phyloP scores from a whole-genome alignment of 2,329 filamentous ascomycete genomes.

The Penicillium sp. region DNA sequence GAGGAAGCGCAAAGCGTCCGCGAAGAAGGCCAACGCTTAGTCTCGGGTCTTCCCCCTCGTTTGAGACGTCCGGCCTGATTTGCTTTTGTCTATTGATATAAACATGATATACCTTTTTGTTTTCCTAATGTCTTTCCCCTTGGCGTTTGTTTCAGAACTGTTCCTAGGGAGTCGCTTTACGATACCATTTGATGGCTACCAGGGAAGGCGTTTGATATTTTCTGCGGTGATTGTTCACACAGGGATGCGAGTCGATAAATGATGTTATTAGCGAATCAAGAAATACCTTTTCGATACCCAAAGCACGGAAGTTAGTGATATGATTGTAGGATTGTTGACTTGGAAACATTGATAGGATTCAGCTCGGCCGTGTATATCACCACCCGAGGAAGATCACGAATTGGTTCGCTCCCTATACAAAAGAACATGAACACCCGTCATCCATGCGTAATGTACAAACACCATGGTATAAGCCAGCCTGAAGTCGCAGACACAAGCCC shows the following conservation, averaged over 20 bases:
- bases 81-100: background rate
- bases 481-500: background rate
- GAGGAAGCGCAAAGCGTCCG: conserved; percentile 49
- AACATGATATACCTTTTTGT: conserved; percentile 4
- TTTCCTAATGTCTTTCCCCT: background rate
- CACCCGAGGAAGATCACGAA: background rate
- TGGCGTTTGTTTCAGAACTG: background rate
- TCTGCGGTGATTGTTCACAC: conserved; percentile 1
- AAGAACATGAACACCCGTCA: conserved; percentile 14
- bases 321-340: background rate
- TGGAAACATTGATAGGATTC: background rate
- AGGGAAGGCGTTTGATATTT: conserved; percentile 21
- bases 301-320: too few species aligned
- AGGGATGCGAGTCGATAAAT: background rate
- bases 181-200: conserved; percentile 32
- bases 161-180: conserved; percentile 21
- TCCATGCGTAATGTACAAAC: conserved; percentile 26
- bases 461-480: conserved; percentile 17
- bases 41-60: conserved; percentile 38
- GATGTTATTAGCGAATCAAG: background rate
- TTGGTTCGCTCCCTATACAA: conserved; percentile 8
- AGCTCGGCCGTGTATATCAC: background rate
- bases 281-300: background rate
- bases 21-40: conserved; percentile 46
- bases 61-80: conserved; percentile 29